Evolutionary conservation across 495 filamentous ascomycete species (phyloP).

Genomic region (Aspergillus homomorphus): DNA sequence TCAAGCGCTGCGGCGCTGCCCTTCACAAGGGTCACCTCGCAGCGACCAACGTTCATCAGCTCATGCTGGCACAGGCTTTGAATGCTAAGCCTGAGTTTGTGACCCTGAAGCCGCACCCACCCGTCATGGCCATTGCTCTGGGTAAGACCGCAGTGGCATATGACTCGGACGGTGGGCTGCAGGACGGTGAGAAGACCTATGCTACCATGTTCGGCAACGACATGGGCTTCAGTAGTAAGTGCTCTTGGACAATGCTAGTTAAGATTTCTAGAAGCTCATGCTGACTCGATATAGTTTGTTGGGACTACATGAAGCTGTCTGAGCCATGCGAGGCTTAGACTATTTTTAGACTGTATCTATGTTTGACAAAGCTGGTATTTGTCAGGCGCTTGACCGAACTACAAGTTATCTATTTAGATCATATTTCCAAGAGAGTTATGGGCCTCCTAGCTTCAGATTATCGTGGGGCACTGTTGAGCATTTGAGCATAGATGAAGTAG

Average conservation of each 20-base stretch:
- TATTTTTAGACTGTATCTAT: neutral
- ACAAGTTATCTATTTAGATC: neutral
- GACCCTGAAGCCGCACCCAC: conserved; percentile 49
- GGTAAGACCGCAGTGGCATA: conserved; percentile 63
- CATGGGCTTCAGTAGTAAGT: conserved; percentile 55
- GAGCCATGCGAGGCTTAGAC: neutral
- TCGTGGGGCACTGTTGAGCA: neutral
- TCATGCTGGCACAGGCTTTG: conserved; percentile 41
- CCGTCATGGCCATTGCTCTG: conserved; percentile 64
- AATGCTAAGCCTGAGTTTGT: conserved; percentile 38
- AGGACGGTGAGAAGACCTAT: conserved; percentile 56
- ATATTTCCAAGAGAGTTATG: neutral
- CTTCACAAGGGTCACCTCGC: conserved; percentile 64
- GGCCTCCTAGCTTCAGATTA: neutral
- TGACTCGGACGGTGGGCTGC: conserved; percentile 46
- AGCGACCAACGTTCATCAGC: conserved; percentile 58
- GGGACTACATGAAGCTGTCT: conserved; percentile 51
- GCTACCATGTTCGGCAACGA: conserved; percentile 62
- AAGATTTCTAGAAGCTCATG: neutral
- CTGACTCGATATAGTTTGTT: conserved; percentile 46
- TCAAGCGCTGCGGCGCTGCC: conserved; percentile 67
- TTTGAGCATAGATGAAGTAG: too few species aligned
- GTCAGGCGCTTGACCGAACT: neutral
- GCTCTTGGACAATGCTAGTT: neutral
- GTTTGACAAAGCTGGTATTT: conserved; percentile 2